These are phyloP conservation scores for Trametes villosa DNA, from an alignment of 768 basidiomycete genomes.

Conservation along the genomic window DNA sequence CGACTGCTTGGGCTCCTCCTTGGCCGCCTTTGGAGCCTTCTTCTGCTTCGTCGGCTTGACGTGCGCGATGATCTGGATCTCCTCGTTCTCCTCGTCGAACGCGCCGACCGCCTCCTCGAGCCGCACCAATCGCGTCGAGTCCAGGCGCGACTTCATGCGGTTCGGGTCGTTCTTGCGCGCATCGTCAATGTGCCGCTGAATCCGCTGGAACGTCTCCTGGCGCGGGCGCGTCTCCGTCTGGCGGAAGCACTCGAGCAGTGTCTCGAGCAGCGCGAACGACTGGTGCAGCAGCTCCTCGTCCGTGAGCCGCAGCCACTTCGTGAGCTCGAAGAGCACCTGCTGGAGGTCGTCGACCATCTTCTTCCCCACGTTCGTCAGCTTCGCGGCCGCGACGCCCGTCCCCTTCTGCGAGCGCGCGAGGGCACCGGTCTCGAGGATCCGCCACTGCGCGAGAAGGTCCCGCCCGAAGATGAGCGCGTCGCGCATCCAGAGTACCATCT, in stretches of 20 bases:
- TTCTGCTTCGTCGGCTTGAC: slow-evolving; percentile 23
- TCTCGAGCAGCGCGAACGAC: slow-evolving; percentile 81
- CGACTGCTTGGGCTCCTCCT: slow-evolving; percentile 16
- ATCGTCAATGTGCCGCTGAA: slow-evolving; percentile 66
- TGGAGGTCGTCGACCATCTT: slow-evolving; percentile 81
- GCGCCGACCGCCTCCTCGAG: slow-evolving; percentile 68
- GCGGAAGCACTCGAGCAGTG: slow-evolving; percentile 77
- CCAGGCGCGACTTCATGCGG: slow-evolving; percentile 55
- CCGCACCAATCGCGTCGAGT: slow-evolving; percentile 60
- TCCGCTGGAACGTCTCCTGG: slow-evolving; percentile 60
- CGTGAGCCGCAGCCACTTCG: slow-evolving; percentile 89
- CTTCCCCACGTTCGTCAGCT: slow-evolving; percentile 63
- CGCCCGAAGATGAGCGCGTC: slow-evolving; percentile 94
- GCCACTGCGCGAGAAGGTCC: slow-evolving; percentile 81
- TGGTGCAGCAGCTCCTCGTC: slow-evolving; percentile 92
- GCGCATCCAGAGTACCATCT: slow-evolving; percentile 97
- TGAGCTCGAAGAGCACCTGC: slow-evolving; percentile 75
- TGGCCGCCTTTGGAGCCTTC: slow-evolving; percentile 6
- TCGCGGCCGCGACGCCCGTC: slow-evolving; percentile 33
- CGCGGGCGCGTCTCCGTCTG: slow-evolving; percentile 61
- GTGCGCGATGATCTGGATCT: slow-evolving; percentile 57
- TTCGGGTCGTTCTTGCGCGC: slow-evolving; percentile 55
- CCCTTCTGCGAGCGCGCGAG: slow-evolving; percentile 40
- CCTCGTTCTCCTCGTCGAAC: slow-evolving; percentile 67
- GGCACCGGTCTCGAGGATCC: slow-evolving; percentile 75